Conservation (phyloP, 23 red algal species). For the Chondrus crispus region DNA sequence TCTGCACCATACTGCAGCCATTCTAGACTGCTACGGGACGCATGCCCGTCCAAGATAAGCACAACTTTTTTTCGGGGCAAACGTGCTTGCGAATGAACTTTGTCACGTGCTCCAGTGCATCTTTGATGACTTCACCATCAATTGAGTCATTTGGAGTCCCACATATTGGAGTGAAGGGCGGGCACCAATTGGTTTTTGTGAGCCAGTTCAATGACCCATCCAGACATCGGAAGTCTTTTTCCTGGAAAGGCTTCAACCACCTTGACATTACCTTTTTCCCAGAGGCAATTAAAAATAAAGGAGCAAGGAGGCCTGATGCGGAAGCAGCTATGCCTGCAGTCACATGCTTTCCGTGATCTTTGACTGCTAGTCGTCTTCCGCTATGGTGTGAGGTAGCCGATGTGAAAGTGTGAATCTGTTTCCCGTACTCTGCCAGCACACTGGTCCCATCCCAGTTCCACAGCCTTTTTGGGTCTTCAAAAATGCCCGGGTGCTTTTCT, state of each 20-base stretch:
- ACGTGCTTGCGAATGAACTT: neutral
- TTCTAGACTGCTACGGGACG: neutral
- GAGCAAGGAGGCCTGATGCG: neutral
- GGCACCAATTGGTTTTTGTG: neutral
- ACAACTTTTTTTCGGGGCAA: neutral
- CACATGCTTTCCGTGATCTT: slow-evolving; percentile 16
- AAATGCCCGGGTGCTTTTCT: neutral
- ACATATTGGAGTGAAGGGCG: neutral
- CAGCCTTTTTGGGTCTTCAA: neutral
- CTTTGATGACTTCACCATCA: neutral
- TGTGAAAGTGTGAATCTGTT: neutral
- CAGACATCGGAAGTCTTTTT: neutral
- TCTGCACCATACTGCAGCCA: neutral
- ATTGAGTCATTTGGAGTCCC: neutral
- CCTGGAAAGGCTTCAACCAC: neutral
- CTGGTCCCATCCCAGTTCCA: slow-evolving; percentile 16
- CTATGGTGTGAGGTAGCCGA: neutral
- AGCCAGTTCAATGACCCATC: neutral
- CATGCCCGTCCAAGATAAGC: neutral
- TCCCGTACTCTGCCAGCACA: neutral
- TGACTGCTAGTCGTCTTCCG: neutral
- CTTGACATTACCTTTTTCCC: neutral
- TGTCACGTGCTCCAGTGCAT: neutral
- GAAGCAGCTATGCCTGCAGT: neutral
- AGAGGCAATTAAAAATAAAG: neutral